phyloP scores from a whole-genome alignment of 305 asterid genomes.

The Fraxinus platypoda region DNA sequence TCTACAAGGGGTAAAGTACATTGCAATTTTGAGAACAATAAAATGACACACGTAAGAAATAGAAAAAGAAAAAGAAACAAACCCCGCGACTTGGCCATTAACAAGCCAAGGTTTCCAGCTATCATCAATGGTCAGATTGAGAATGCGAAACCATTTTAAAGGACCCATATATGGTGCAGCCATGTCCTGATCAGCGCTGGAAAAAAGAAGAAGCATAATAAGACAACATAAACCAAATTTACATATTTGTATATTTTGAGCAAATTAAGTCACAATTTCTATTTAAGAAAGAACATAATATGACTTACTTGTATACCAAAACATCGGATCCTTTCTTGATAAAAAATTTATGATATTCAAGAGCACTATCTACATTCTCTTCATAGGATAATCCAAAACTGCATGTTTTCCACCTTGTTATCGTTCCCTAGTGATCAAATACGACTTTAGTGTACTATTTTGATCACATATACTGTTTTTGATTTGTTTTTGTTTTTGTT shows the following conservation, averaged over 20 bases:
- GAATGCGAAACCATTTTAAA: slow-evolving; percentile 29
- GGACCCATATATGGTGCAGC: slow-evolving; percentile 33
- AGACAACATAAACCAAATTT: neutral
- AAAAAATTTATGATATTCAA: slow-evolving; percentile 32
- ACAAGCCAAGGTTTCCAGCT: slow-evolving; percentile 42
- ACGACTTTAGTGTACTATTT: neutral
- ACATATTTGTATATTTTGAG: too few relatives aligned
- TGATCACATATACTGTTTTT: neutral
- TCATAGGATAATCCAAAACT: slow-evolving; percentile 11
- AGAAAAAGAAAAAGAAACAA: neutral
- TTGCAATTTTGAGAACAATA: neutral
- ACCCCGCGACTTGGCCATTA: slow-evolving; percentile 41
- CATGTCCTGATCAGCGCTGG: slow-evolving; percentile 38
- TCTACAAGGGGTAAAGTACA: slow-evolving; percentile 2
- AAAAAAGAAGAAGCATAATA: too few relatives aligned
- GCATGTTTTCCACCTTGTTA: slow-evolving; percentile 36
- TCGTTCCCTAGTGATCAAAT: slow-evolving; percentile 33
- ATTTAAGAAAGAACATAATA: too few relatives aligned
- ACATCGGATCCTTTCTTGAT: slow-evolving; percentile 22
- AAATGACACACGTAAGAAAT: too few relatives aligned
- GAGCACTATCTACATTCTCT: neutral
- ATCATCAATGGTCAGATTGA: slow-evolving; percentile 26
- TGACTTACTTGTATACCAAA: slow-evolving; percentile 31
- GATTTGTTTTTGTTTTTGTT: too few relatives aligned
- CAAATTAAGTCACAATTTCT: too few relatives aligned